These are phyloP conservation scores for Colletotrichum phormii DNA, from an alignment of 2,329 filamentous ascomycete species.

Conservation along the genomic window DNA sequence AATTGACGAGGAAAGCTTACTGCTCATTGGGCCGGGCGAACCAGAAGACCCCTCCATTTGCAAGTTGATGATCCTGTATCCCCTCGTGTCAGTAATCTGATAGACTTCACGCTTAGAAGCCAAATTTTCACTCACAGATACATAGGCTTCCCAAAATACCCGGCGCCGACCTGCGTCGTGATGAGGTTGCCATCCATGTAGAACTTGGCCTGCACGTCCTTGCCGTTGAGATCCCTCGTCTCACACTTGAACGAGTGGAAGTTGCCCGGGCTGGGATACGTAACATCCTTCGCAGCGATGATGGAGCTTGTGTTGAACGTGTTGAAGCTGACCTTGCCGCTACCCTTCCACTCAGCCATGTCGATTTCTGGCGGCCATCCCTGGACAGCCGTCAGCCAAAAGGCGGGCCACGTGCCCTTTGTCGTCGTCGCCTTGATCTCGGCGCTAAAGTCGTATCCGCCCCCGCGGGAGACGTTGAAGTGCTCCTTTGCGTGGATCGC, in stretches of 20 bases:
- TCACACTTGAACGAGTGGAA: slow-evolving; percentile 64
- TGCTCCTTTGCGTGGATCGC: slow-evolving; percentile 53
- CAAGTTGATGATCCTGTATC: slow-evolving; percentile 54
- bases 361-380: slow-evolving; percentile 71
- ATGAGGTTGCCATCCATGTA: slow-evolving; percentile 63
- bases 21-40: slow-evolving; percentile 49
- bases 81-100: not conserved
- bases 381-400: slow-evolving; percentile 66
- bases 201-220: slow-evolving; percentile 64
- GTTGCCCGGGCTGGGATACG: slow-evolving; percentile 56
- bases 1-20: slow-evolving; percentile 15
- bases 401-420: slow-evolving; percentile 67
- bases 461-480: slow-evolving; percentile 51
- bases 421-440: slow-evolving; percentile 54
- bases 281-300: slow-evolving; percentile 59
- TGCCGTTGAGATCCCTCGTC: slow-evolving; percentile 62
- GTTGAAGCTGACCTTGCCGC: slow-evolving; percentile 66
- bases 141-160: slow-evolving; percentile 60
- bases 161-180: slow-evolving; percentile 61
- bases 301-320: slow-evolving; percentile 62
- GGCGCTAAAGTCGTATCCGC: slow-evolving; percentile 55
- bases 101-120: not conserved
- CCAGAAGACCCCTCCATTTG: slow-evolving; percentile 61
- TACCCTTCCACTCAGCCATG: slow-evolving; percentile 72
- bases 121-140: slow-evolving; percentile 49